Evolutionary conservation across 2,329 filamentous ascomycete genomes (phyloP).

Genomic region (Phyllachora maydis): DNA sequence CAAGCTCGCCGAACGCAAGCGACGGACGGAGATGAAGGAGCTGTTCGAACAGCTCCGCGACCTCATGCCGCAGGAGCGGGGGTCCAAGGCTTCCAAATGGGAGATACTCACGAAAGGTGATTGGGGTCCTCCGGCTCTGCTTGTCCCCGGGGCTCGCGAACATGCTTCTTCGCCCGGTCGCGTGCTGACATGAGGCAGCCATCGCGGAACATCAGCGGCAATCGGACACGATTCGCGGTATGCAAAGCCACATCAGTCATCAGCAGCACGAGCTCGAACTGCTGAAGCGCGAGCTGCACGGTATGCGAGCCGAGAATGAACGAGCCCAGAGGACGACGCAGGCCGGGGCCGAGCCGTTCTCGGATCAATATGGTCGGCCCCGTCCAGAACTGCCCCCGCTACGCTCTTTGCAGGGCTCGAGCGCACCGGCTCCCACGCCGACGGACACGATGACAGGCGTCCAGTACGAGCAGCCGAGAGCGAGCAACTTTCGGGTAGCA

Average conservation of each 20-base stretch:
- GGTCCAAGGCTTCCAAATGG: slow-evolving; percentile 77
- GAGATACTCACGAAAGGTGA: slow-evolving; percentile 69
- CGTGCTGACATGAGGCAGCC: slow-evolving; percentile 15
- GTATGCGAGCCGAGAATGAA: slow-evolving; percentile 25
- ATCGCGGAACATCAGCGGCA: slow-evolving; percentile 38
- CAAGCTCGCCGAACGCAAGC: slow-evolving; percentile 68
- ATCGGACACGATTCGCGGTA: slow-evolving; percentile 21
- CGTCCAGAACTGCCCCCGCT: slow-evolving; percentile 34
- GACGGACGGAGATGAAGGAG: slow-evolving; percentile 75
- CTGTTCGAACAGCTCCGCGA: slow-evolving; percentile 65
- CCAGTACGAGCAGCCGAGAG: slow-evolving; percentile 30
- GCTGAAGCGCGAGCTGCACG: slow-evolving; percentile 1
- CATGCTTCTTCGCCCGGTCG: background rate
- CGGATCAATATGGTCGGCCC: slow-evolving; percentile 7
- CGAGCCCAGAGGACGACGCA: too few relatives aligned
- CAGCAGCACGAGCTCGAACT: slow-evolving; percentile 21
- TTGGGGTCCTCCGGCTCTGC: background rate
- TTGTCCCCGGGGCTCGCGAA: background rate
- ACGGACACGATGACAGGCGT: slow-evolving; percentile 44
- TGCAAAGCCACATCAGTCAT: slow-evolving; percentile 21
- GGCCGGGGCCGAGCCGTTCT: slow-evolving; percentile 14
- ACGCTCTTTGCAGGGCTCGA: slow-evolving; percentile 22
- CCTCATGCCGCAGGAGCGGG: slow-evolving; percentile 60
- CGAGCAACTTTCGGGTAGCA: slow-evolving; percentile 20
- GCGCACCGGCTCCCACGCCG: slow-evolving; percentile 13